These are phyloP conservation scores for Boletus sensibilis DNA, from an alignment of 768 basidiomycete genomes.

Conservation along the genomic window DNA sequence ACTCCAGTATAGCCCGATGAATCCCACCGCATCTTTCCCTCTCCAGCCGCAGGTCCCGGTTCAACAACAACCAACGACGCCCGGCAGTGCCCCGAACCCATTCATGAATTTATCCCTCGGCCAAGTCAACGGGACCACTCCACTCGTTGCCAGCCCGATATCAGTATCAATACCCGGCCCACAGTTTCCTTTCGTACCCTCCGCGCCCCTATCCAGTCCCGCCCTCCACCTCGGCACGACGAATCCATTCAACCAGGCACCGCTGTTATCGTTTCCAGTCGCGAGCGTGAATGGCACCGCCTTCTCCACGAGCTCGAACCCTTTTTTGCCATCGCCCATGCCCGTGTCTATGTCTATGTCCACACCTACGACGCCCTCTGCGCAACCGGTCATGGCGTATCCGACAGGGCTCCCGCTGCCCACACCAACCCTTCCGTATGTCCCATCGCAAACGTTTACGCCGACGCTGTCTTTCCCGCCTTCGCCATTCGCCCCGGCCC, in stretches of 20 bases:
- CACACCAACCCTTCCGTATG: background rate
- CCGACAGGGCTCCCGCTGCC: conserved; percentile 8
- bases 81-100: conserved; percentile 11
- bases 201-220: conserved; percentile 13
- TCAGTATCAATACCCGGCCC: background rate
- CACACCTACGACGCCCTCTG: conserved; percentile 6
- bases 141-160: conserved; percentile 5
- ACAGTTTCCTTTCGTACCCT: conserved; percentile 8
- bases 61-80: conserved; percentile 5
- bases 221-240: conserved; percentile 7
- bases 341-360: conserved; percentile 3
- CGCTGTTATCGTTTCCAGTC: background rate
- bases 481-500: conserved; percentile 1
- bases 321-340: conserved; percentile 15
- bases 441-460: background rate
- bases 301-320: conserved; percentile 9
- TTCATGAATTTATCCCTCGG: conserved; percentile 21
- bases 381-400: conserved; percentile 6
- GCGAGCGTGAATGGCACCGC: background rate
- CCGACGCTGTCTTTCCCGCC: conserved; percentile 2
- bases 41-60: conserved; percentile 14
- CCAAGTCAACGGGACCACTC: background rate
- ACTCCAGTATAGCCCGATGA: conserved; percentile 36
- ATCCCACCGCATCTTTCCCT: conserved; percentile 3
- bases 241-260: conserved; percentile 22